Base-by-base conservation (phyloP, 192 early-diverging fungal species). In the Chytriomyces hyalinus region DNA sequence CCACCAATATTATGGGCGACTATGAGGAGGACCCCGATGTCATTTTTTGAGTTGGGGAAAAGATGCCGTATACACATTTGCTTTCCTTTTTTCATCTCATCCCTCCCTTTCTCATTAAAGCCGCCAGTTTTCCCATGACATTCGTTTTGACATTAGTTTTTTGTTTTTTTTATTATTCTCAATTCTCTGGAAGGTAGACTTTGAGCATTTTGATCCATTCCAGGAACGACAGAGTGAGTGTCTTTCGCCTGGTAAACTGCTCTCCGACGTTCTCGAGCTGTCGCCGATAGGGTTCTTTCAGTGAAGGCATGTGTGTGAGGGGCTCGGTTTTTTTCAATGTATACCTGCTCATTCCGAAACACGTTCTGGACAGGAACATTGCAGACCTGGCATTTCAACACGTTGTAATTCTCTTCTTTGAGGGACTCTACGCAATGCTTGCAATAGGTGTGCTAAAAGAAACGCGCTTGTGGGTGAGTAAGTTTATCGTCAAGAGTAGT, bases 11-110 rank as follows among this genome's bases (percentile, higher is more conserved):
- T n/a, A 76, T 88, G 59, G 71, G 73, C 59, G 87, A 84, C n/a
- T 88, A 81, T 75, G 87, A 88, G 65, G 82, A 88, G 63, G 87
- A 88, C 65, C 84, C 83, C 20, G 87, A 88, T 75, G 76, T 88
- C 45, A 86, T 88, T 44, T 88, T 88, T 70, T 88, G 62, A 65
- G 76, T n/a, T 65, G 24, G 13, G 53, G 53, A 57, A 13, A n/a
- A 20, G 53, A 57, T 57, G 53, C 3, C 53, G 15, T 57, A 20
- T 57, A 20, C 53, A 13, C 20, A n/a, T 57, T 57, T 57, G 15
- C 53, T 57, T 57, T 20, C 51, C 53, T 36, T 36, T 36, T 36
- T 36, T 36, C 36, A 36, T 4, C 36, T 36, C 36, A 36, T 36
- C 36, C 36, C 36, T 36, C 36, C 36, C 36, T 2, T 36, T 36